Base-by-base conservation (phyloP, 2,329 filamentous ascomycete species). In the Epichloe aotearoae region DNA sequence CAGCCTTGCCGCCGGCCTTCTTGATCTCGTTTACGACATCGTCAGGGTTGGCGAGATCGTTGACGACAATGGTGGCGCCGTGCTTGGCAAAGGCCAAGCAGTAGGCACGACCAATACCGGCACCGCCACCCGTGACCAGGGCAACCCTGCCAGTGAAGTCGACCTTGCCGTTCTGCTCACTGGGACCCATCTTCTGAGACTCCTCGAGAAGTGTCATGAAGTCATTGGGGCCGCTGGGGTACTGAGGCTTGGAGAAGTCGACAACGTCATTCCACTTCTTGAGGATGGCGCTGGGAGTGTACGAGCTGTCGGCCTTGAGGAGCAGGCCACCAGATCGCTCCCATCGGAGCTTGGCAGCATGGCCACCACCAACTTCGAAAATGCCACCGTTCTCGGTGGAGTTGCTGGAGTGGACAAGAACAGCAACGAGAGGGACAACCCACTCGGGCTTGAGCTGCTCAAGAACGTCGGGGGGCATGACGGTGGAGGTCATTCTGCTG, bases 391-490 rank as follows among this genome's bases (percentile, higher is more conserved):
- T 91, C 75, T 97, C 91, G 46, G 72, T 69, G 7, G 78, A 84
- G 74, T 93, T 94, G 62, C 80, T 87, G 64, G 86, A 82, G 77
- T 97, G 90, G 42, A 86, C 86, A 47, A 98, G 76, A 52, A 86
- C 83, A 47, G 89, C 91, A 34, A 97, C 93, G 41, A 97, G 75
- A 37, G 93, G 93, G 45, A 97, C 89, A 54, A 97, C 83, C 89
- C 89, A 97, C 55, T 95, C 88, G 45, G 93, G 93, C 75, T 86
- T 89, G 56, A 95, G 76, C 64, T 81, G 83, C 59, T 84, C 83
- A 59, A 96, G 77, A 39, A 95, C 79, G 64, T 96, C 90, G 88
- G 88, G 88, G 36, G 90, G 89, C 88, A 96, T 91, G 58, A 96
- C 78, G 17, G 91, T 96, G 67, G 89, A 82, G 42, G 90, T 96